Base-by-base conservation (phyloP, 306 rosid species). In the Prinsepia uniflora region DNA sequence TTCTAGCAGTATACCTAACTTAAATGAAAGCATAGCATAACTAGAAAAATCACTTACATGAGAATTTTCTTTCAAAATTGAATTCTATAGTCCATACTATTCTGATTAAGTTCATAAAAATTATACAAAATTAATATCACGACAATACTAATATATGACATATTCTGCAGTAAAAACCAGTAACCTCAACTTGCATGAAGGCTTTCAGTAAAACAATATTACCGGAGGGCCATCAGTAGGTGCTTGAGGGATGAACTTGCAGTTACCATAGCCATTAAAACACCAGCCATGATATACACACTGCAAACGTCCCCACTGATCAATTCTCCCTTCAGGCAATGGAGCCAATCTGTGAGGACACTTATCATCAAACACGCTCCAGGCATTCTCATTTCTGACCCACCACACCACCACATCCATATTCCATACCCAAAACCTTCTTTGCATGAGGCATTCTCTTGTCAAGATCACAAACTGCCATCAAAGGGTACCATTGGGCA, bases 261-360 rank as follows among this genome's bases (percentile, higher is more conserved):
- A 93, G 41, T 84, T 84, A 39, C 97, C 98, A 19, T 88, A 79
- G 74, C 98, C 97, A 83, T 85, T 81, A 68, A 93, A 93, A 73
- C 98, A 93, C 97, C 97, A 93, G 24, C 98, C 98, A 81, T 93
- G 97, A 60, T 93, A 93, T 30, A 93, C 96, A 75, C 96, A 93
- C 80, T 88, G 98, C 82, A 93, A 77, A 65, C 98, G 79, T 0
- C 98, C 98, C 96, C 93, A 86, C 53, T 84, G 93, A 81, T 93
- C 98, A 74, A 93, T 93, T 76, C 98, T 82, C 49, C 97, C 98
- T 71, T 93, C 98, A 66, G 96, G 90, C 52, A 90, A 82, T 2
- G 98, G 98, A 10, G 98, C 98, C 79, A 93, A 70, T 45, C 98
- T 82, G 77, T 93, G 98, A 57, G 98, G 98, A 82, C 98, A 93